Base-by-base conservation (phyloP, 805 yeast species). In the Yarrowia sp. region DNA sequence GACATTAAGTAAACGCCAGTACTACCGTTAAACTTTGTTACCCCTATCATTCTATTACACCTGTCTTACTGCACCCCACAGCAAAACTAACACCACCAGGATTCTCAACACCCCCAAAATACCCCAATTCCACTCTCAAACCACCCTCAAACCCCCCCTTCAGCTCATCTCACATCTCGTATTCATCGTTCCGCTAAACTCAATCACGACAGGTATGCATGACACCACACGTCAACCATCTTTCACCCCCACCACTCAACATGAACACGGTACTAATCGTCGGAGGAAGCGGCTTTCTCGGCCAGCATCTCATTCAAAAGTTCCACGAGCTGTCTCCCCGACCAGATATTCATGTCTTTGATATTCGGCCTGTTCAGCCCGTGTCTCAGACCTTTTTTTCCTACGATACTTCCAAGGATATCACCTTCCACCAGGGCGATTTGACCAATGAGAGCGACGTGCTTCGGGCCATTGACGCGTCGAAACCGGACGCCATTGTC, bases 241-340 rank as follows among this genome's bases (percentile, higher is more conserved):
- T 33, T 28, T 8, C 43, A 31, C 36, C 9, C 1, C 22, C 39
- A 22, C 11, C 31, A 13, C 38, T 7, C 38, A 31, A 4, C 15
- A 58, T 78, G 33, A 76, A 83, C 38, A 82, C 88, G 1, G 96
- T 95, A 1, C 83, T 95, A 35, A 79, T 95, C 18, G 84, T 95
- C n/a, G 99, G 99, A 58, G 99, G 99, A 9, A 79, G 97, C 4
- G 99, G 99, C 0, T 95, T 95, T 70, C 82, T 95, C 18, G 99
- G 99, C 1, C 84, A 91, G 51, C 99, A 95, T 70, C 79, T 95
- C 68, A 85, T 95, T 47, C 92, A 92, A 71, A 95, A 90, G 75
- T 93, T 92, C 75, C 83, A 84, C 78, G 81, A 81, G 51, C 77
- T 82, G 41, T 72, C 82, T 13, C 89, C 95, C 22, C 78, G 84